These are phyloP conservation scores for Colletotrichum zoysiae DNA, from an alignment of 2,329 filamentous ascomycete genomes.

Conservation along the genomic window DNA sequence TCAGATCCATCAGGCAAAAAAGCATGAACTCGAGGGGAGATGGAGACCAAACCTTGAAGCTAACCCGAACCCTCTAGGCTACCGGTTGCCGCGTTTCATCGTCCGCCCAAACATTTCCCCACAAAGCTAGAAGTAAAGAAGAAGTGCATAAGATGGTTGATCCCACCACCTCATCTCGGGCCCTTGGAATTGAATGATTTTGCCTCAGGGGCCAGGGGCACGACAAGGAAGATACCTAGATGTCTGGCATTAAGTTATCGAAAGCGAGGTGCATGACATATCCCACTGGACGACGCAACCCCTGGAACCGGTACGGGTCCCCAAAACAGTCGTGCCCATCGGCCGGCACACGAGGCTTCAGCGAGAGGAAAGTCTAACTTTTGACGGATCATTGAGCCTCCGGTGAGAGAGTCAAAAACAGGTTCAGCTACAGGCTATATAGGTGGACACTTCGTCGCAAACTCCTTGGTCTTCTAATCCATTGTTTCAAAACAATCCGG, in stretches of 20 bases:
- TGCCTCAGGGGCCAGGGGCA: neutral
- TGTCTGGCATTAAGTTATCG: neutral
- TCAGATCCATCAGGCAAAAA: neutral
- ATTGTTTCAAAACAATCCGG: neutral
- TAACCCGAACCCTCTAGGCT: neutral
- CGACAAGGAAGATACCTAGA: neutral
- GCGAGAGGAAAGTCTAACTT: neutral
- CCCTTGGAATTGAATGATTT: neutral
- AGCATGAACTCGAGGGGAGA: neutral
- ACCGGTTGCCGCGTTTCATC: neutral
- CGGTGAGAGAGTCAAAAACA: neutral
- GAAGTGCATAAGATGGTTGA: neutral
- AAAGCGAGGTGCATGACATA: neutral
- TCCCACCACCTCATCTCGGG: neutral
- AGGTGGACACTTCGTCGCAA: neutral
- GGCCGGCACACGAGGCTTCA: neutral
- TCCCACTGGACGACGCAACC: neutral
- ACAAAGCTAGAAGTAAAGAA: neutral
- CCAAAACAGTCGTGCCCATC: neutral
- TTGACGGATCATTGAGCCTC: neutral
- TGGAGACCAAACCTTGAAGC: neutral
- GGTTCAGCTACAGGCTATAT: neutral
- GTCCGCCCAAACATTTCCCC: neutral
- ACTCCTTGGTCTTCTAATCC: neutral
- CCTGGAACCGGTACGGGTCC: too few species aligned